phyloP scores from a whole-genome alignment of 2,329 filamentous ascomycete genomes.

The Fulvia fulva region DNA sequence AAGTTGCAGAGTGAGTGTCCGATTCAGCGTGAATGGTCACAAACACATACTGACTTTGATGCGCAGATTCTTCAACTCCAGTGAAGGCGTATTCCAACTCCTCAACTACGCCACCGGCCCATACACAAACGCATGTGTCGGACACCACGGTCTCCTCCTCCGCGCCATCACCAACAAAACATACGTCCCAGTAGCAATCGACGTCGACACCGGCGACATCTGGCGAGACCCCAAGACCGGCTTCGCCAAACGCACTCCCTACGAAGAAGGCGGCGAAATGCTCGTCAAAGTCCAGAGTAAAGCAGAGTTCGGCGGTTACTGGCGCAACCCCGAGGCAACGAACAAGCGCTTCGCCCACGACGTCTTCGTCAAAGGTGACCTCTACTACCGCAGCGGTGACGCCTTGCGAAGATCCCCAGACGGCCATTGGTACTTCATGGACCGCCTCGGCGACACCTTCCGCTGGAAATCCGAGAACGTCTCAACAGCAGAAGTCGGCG shows the following conservation, averaged over 20 bases:
- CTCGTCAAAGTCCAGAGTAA: conserved; percentile 58
- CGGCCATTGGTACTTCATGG: conserved; percentile 46
- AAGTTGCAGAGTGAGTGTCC: conserved; percentile 66
- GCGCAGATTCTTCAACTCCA: conserved; percentile 77
- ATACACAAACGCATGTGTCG: conserved; percentile 61
- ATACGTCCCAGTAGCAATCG: conserved; percentile 65
- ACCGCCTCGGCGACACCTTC: conserved; percentile 45
- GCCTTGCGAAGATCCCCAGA: conserved; percentile 40
- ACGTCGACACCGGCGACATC: conserved; percentile 64
- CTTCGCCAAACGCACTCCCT: conserved; percentile 60
- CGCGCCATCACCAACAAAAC: conserved; percentile 51
- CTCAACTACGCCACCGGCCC: conserved; percentile 50
- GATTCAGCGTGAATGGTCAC: too few relatives aligned
- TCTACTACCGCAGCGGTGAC: conserved; percentile 45
- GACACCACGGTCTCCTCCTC: conserved; percentile 64
- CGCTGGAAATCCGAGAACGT: conserved; percentile 49
- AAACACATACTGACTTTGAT: too few relatives aligned
- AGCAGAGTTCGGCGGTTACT: conserved; percentile 64
- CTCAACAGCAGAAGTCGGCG: conserved; percentile 43
- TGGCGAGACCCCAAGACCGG: conserved; percentile 63
- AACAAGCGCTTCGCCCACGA: conserved; percentile 49
- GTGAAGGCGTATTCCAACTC: conserved; percentile 64
- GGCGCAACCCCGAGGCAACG: conserved; percentile 63
- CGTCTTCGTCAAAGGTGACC: conserved; percentile 44
- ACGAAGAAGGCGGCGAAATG: conserved; percentile 69